Conservation (phyloP, 73 alveolate genomes). For the Uronychia setigera region DNA sequence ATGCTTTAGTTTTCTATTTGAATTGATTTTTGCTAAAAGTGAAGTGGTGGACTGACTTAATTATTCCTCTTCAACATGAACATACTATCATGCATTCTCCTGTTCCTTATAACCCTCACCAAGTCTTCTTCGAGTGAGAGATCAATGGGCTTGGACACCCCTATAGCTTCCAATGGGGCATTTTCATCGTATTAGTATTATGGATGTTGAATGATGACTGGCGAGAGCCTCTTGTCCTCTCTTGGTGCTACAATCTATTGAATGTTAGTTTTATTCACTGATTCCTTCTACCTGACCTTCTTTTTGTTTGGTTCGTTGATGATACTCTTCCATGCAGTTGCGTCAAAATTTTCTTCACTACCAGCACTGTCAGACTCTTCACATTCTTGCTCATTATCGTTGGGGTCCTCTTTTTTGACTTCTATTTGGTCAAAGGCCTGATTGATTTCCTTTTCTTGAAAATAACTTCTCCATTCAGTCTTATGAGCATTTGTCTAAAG, state of each 20-base stretch:
- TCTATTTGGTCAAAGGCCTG: slow-evolving; percentile 19
- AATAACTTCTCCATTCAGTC: slow-evolving; percentile 42
- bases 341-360: slow-evolving; percentile 42
- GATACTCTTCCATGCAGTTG: not conserved
- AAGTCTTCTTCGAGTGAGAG: not conserved
- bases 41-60: not conserved
- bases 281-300: too few species aligned
- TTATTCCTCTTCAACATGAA: not conserved
- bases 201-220: not conserved
- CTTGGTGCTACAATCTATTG: not conserved
- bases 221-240: not conserved
- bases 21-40: not conserved
- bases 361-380: slow-evolving; percentile 17
- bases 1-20: too few species aligned
- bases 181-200: not conserved
- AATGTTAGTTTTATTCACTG: not conserved
- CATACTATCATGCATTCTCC: not conserved
- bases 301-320: too few species aligned
- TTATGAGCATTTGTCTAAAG: too few species aligned
- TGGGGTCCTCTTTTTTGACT: slow-evolving; percentile 26
- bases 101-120: not conserved
- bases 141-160: not conserved
- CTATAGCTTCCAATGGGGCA: not conserved
- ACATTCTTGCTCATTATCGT: slow-evolving; percentile 22
- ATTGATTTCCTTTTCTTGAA: slow-evolving; percentile 14